A percentile compares a stretch with the other conserved stretches of the same genome.
Conservation (phyloP, 805 yeast species). For the Sugiyamaella mastotermitis region DNA sequence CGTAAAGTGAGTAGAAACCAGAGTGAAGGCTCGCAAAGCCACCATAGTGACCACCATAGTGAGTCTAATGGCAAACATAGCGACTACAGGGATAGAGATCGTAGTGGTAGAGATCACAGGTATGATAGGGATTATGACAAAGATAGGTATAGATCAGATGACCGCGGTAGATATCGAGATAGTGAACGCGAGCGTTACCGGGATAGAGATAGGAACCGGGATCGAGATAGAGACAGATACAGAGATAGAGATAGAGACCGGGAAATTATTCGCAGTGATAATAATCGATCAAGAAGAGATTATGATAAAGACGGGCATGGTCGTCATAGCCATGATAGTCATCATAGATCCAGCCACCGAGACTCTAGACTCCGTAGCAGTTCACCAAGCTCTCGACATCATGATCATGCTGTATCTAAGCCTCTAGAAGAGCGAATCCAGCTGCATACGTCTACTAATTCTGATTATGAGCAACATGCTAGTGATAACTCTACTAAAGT, state of each 20-base stretch:
- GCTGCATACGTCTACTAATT: no score
- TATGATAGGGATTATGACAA: slow-evolving; percentile 3
- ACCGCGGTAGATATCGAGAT: neutral
- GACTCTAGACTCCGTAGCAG: no score
- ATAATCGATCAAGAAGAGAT: slow-evolving; percentile 11
- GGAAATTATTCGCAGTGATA: slow-evolving; percentile 13
- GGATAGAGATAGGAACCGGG: slow-evolving; percentile 6
- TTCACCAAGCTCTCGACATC: no score
- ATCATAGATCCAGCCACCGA: neutral
- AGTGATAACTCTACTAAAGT: no score
- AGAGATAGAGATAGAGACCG: slow-evolving; percentile 13
- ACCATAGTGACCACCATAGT: no score
- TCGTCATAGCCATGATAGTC: slow-evolving; percentile 8
- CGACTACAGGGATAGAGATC: no score
- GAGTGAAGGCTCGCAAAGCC: no score
- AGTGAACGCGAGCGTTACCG: slow-evolving; percentile 3
- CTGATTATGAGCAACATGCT: no score
- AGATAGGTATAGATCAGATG: slow-evolving; percentile 2
- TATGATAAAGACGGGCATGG: slow-evolving; percentile 5
- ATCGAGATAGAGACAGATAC: slow-evolving; percentile 17
- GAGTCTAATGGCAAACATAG: no score
- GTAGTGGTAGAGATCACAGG: neutral
- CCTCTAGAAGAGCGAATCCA: no score
- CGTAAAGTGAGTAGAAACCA: no score
- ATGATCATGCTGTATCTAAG: no score